Evolutionary conservation across 495 filamentous ascomycete species (phyloP).

Genomic region (Podospora pseudoanserina): DNA sequence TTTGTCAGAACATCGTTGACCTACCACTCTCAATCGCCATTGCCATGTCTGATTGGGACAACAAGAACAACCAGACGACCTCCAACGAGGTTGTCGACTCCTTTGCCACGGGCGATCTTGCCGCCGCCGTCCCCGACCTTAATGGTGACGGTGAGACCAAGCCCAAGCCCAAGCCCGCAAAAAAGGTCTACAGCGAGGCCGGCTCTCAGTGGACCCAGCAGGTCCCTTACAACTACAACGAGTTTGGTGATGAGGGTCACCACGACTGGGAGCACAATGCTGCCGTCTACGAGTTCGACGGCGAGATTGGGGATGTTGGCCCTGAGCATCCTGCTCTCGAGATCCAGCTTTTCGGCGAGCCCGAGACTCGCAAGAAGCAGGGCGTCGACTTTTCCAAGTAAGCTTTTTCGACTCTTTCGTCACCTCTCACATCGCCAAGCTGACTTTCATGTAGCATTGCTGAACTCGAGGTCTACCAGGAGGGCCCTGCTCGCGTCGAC

Average conservation of each 20-base stretch:
- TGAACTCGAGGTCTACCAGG: conserved; percentile 55
- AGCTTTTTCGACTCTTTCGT: conserved; percentile 16
- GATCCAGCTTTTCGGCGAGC: conserved; percentile 61
- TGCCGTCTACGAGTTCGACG: conserved; percentile 75
- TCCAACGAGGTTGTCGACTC: conserved; percentile 12
- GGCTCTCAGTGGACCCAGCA: conserved; percentile 51
- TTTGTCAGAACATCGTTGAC: background rate
- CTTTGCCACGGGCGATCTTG: conserved; percentile 12
- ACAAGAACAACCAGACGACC: background rate
- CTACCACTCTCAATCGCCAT: background rate
- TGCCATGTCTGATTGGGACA: conserved; percentile 31
- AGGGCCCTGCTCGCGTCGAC: conserved; percentile 50
- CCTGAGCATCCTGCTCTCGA: conserved; percentile 67
- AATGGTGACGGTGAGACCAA: background rate
- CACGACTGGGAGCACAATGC: conserved; percentile 47
- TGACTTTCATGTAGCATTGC: conserved; percentile 45
- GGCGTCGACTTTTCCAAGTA: conserved; percentile 50
- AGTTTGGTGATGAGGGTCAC: conserved; percentile 33
- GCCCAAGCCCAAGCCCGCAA: background rate
- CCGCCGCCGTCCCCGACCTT: background rate
- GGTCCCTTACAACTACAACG: conserved; percentile 52
- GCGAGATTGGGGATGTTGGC: conserved; percentile 80
- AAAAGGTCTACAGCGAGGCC: conserved; percentile 13
- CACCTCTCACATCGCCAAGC: conserved; percentile 3
- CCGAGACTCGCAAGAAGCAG: conserved; percentile 34